Base-by-base conservation (phyloP, 1,284 basidiomycete species). In the Jaminaea rosea region DNA sequence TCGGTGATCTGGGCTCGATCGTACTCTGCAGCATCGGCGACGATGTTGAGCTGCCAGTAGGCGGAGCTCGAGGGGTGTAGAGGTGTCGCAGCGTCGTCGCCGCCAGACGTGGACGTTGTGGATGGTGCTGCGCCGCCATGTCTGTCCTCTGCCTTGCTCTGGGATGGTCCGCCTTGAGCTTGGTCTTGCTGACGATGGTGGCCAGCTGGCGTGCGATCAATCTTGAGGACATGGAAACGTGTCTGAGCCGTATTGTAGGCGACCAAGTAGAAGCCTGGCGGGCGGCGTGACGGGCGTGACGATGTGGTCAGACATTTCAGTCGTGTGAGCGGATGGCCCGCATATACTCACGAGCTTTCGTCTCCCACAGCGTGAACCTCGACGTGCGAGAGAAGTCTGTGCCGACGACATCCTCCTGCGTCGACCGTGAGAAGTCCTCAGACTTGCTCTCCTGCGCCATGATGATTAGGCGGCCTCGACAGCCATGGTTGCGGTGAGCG, bases 1-100 rank as follows among this genome's bases (percentile, higher is more conserved):
- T 84, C 83, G 47, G 82, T 86, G 80, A 96, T 86, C 76, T 98
- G 87, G 65, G 84, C 84, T 11, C 85, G 83, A 39, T 83, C 87
- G 74, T 98, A 98, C 27, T 88, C 65, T 2, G 64, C 63, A 3
- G 56, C 53, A 28, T 72, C 69, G 3, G 63, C 60, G 2, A 65
- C 65, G 15, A 73, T 63, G 26, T 59, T 58, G n/a, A 73, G 63
- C 36, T 65, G 58, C 65, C 67, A 72, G 26, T 29, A 44, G 46
- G 6, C 19, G 4, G 39, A 24, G 11, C 19, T 24, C 7, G 39
- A 42, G 19, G 39, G 24, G 15, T 11, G 39, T 24, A 23, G 23
- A 15, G 19, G 4, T 42, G 39, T 42, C 24, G 39, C 13, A 36
- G 34, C 34, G 34, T 31, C 9, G 29, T 31, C 29, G 29, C 29